Conservation (phyloP, 1,284 basidiomycete genomes). For the Ustilago bromivora region DNA sequence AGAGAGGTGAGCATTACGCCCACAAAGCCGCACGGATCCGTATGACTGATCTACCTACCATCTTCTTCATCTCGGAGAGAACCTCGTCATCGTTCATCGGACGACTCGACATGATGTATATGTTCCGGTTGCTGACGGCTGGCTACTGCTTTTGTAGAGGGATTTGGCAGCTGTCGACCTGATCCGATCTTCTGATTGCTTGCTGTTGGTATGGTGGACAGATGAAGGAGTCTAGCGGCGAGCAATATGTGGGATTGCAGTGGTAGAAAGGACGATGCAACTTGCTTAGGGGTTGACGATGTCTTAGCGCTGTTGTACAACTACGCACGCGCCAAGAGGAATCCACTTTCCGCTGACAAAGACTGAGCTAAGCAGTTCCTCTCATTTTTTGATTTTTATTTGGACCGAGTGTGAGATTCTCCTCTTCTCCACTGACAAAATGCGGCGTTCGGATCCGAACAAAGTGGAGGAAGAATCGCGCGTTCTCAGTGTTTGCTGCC, state of each 20-base stretch:
- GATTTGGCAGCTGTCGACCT: neutral
- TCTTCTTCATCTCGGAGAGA: constrained; percentile 97
- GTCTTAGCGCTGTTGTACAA: neutral
- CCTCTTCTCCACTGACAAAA: neutral
- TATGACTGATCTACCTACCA: constrained; percentile 74
- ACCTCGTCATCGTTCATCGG: constrained; percentile 96
- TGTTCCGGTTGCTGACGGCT: neutral
- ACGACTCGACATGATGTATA: constrained; percentile 67
- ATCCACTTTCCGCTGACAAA: neutral
- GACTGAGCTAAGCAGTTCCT: neutral
- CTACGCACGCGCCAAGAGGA: constrained; percentile 40
- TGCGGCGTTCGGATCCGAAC: constrained; percentile 32
- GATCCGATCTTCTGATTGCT: neutral
- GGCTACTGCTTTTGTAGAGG: neutral
- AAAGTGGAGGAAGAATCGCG: constrained; percentile 30
- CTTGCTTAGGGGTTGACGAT: constrained; percentile 2
- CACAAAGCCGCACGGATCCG: neutral
- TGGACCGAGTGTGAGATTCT: neutral
- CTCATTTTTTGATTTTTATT: neutral
- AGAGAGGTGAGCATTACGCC: neutral
- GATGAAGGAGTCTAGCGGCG: neutral
- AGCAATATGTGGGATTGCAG: neutral
- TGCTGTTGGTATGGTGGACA: neutral
- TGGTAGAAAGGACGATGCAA: neutral
- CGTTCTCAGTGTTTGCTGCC: constrained; percentile 11